Evolutionary conservation across 768 basidiomycete species (phyloP), one percentile per base, ranked within the genome.

Genomic region (Mrakia hoshinonis): DNA sequence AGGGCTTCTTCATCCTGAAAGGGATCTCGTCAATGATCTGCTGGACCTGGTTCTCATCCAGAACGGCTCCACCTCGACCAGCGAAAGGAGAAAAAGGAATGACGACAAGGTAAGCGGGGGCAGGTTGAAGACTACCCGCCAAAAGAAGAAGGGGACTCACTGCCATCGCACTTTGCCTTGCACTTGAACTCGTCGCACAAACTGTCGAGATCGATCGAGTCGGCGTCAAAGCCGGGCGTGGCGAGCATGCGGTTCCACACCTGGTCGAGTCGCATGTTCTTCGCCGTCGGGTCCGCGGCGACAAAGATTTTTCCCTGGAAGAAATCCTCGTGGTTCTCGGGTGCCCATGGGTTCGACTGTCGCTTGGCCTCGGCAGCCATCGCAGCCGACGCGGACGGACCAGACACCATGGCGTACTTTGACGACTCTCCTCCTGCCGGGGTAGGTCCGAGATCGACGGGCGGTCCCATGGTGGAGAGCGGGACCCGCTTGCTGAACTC

Each of bases 161-260:
- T 51, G 47, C 91, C 91, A 73, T 91, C 90, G 76, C 91, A 92
- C 55, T 85, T 83, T 60, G 91, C 91, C 81, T 92, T 92, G 76
- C 79, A 84, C 58, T 89, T 84, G 77, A 92, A 90, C 79, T 91
- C 88, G 9, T 85, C 75, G 77, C 91, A 92, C 29, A 92, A 81
- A 61, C 88, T 84, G 75, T 88, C 89, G 70, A 92, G 86, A 76
- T 92, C 91, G 48, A 85, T 82, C 75, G 89, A 88, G 87, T 90
- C 76, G 31, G 90, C 89, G 84, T 88, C 89, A 79, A 88, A 91
- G 76, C 85, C 3, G 89, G 90, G 77, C 87, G 85, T 39, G 85
- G 85, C 26, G 86, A 87, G 75, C 49, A 92, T 89, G 75, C 82
- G 87, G 74, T 85, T 81, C 90, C 89, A 92, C 15, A 90, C 90